Evolutionary conservation across 495 filamentous ascomycete genomes (phyloP), one percentile per base, ranked within the genome.

Genomic region (Aspergillus hancockii): DNA sequence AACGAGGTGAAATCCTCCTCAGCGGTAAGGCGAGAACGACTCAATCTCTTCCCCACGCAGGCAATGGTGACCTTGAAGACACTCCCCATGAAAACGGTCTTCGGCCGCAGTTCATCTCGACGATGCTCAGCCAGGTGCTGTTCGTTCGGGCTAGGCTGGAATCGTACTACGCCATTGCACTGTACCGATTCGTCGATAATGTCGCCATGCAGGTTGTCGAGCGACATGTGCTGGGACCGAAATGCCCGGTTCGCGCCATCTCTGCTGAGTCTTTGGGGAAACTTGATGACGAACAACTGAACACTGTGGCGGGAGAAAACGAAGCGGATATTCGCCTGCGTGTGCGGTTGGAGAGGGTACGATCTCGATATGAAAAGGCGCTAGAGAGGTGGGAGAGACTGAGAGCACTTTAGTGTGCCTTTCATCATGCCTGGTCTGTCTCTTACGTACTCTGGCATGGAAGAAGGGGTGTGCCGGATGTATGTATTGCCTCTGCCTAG

Each of bases 141-240:
- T 32, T 31, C 22, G 36, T 23, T 8, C 30, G 30, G 23, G 23
- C 13, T 2, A 49, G 43, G 25, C 41, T 57, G n/a, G 43, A 57
- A 0, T 6, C 23, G 2, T 57, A 57, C 25, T 57, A 57, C 30
- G 8, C 2, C 1, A 57, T 57, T 13, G 54, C 54, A 0, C 16
- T 49, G 10, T 49, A 21, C 16, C 21, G 54, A 30, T 57, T 57
- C 30, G 36, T 57, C 0, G 54, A 57, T 8, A 57, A 57, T 36
- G 54, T 57, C 2, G 41, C 43, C 1, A 49, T 47, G 3, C 54
- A 57, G 43, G 54, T 57, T 28, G 14, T 57, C 36, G 54, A 57
- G 54, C 23, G 54, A n/a, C 54, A 57, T 49, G 43, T 57, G 10
- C 54, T 57, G 4, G 54, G 54, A 8, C 54, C 54, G 12, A 49